Evolutionary conservation across 2,329 filamentous ascomycete species (phyloP).

Genomic region (Penicillium sp.): DNA sequence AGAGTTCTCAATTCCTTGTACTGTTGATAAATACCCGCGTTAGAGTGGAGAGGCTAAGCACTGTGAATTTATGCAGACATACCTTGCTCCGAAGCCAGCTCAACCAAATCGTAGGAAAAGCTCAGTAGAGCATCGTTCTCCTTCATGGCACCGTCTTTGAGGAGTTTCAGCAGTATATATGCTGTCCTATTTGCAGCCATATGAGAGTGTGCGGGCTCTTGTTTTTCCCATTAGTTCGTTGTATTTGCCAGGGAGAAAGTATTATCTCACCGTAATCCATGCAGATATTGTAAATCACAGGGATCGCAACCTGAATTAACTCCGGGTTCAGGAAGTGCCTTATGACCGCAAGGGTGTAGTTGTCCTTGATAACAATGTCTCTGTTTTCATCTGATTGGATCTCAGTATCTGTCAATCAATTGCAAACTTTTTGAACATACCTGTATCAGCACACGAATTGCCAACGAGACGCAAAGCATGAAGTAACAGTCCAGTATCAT

Average conservation of each 20-base stretch:
- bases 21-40: constrained; percentile 19
- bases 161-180: constrained; percentile 38
- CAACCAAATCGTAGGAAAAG: constrained; percentile 42
- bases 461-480: constrained; percentile 45
- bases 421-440: constrained; percentile 21
- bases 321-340: constrained; percentile 34
- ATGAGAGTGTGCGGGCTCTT: constrained; percentile 42
- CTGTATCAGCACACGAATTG: constrained; percentile 48
- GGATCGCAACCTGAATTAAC: constrained; percentile 41
- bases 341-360: constrained; percentile 41
- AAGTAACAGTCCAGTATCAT: constrained; percentile 34
- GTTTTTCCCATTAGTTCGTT: constrained; percentile 17
- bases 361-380: constrained; percentile 38
- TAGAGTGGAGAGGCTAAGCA: background rate
- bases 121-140: constrained; percentile 34
- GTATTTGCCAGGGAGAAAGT: background rate
- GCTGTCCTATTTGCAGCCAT: constrained; percentile 36
- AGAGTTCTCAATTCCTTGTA: constrained; percentile 33
- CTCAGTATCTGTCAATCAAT: constrained; percentile 9
- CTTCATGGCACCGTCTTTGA: constrained; percentile 33
- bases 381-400: constrained; percentile 41
- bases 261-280: constrained; percentile 41
- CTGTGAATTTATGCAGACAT: constrained; percentile 2
- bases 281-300: constrained; percentile 48
- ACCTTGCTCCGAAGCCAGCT: constrained; percentile 42